phyloP scores from a whole-genome alignment of 75 land plant genomes.

The Pinus tabuliformis region DNA sequence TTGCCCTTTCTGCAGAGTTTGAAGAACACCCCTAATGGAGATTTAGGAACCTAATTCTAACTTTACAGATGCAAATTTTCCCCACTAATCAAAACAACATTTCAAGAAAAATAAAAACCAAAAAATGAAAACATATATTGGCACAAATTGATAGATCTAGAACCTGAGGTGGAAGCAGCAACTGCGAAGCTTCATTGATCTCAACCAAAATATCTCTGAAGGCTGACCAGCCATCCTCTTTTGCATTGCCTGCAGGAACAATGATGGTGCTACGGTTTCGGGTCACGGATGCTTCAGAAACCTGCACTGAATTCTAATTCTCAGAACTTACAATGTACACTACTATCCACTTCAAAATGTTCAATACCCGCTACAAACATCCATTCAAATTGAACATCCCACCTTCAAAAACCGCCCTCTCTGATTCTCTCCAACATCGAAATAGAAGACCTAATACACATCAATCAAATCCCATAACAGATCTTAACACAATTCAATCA shows the following conservation, averaged over 20 bases:
- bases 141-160: not conserved
- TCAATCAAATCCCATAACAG: not conserved
- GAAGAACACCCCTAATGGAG: no score
- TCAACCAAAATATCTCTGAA: constrained; percentile 82
- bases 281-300: constrained; percentile 89
- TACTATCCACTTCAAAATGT: not conserved
- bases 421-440: constrained; percentile 87
- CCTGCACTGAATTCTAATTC: constrained; percentile 30
- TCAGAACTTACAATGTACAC: not conserved
- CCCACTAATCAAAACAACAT: no score
- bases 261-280: constrained; percentile 94
- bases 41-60: not conserved
- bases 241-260: constrained; percentile 82
- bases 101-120: no score
- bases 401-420: constrained; percentile 96
- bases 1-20: no score
- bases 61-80: not conserved
- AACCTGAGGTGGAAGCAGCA: constrained; percentile 26
- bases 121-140: no score
- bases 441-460: constrained; percentile 69
- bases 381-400: no score
- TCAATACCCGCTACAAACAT: not conserved
- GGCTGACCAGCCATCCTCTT: constrained; percentile 90
- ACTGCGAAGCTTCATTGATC: constrained; percentile 78
- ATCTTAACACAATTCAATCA: not conserved